Evolutionary conservation across 106 monocot genomes (phyloP), one percentile per base, ranked within the genome.

Genomic region (Allium sativum): DNA sequence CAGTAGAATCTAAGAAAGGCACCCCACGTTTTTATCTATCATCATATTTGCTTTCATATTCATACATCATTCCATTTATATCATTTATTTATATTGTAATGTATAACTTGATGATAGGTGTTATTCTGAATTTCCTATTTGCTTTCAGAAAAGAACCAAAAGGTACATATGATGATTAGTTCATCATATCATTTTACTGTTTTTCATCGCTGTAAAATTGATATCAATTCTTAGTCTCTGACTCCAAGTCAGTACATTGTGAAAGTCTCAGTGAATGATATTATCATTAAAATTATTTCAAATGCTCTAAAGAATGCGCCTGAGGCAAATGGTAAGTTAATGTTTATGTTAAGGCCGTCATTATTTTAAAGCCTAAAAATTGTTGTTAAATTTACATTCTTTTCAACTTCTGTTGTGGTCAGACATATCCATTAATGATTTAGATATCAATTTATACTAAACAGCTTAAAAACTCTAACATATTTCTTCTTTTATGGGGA

Each of bases 251-350:
- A 91, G 75, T 84, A 96, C 72, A 80, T 84, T 72, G 62, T 96
- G 45, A 90, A 96, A 72, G 87, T 96, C 72, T 96, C 96, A 60
- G 79, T 96, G 67, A 96, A 96, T 72, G 96, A 96, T 47, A 82
- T 96, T 40, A 68, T 96, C 64, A 82, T 96, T 54, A 96, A 96
- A 79, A 90, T 84, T 76, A 90, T 96, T 70, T 90, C 96, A 21
- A 51, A 80, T 66, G 87, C 96, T 40, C 70, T 96, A 51, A 81
- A 73, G 74, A 80, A 63, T 54, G 91, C 91, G 10, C 91, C 96
- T 74, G 84, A 85, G 78, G 96, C 82, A 71, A 96, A 96, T 76
- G 96, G 96, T 91, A 84, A 71, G 73, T 31, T 11, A 67, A 40
- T 43, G 8, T 40, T 56, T 20, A 5, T 48, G n/a, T 9, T 45